Base-by-base conservation (phyloP, 169 alveolate genomes). In the Pseudocohnilembus persalinus region DNA sequence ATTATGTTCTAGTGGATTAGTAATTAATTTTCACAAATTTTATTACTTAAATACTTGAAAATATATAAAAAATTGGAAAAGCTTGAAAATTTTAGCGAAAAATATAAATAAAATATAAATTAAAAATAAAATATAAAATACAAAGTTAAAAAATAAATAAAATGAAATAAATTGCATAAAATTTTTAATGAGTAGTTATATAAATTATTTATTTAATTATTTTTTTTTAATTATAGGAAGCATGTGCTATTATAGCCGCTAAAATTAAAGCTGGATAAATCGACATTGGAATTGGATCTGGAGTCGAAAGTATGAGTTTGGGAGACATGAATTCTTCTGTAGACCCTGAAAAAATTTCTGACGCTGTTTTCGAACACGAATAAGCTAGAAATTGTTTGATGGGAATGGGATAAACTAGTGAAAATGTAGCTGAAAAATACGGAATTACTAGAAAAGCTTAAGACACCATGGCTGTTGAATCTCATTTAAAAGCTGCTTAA, bases 391-490 rank as follows among this genome's bases (percentile, higher is more conserved):
- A 92, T 88, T 94, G 98, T 85, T 85, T 98, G 72, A 86, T 97
- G 83, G 98, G 98, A 73, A 98, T 97, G 99, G 99, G 99, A 78
- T 91, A 94, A 74, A 98, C 99, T 24, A 91, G 96, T 77, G 99
- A 97, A 83, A 91, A 89, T 74, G 94, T 94, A 28, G 96, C 95
- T 81, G 92, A 83, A 25, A 83, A 93, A 83, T 98, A 88, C 92
- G 96, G 96, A 31, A 89, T 98, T 84, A 79, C 98, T 29, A 91
- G 98, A 82, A 95, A 92, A 78, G 93, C 87, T 31, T 97, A 97
- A 93, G 99, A 98, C 88, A 82, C 72, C 34, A 82, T 98, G 83
- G 98, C 99, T 20, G 92, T 91, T 74, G 96, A 90, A 68, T 89
- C 97, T 49, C 98, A 97, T 86, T 33, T 77, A 72, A 97, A 96